Evolutionary conservation across 768 basidiomycete genomes (phyloP), one percentile per base, ranked within the genome.

Genomic region (Tricholoma saponaceum): DNA sequence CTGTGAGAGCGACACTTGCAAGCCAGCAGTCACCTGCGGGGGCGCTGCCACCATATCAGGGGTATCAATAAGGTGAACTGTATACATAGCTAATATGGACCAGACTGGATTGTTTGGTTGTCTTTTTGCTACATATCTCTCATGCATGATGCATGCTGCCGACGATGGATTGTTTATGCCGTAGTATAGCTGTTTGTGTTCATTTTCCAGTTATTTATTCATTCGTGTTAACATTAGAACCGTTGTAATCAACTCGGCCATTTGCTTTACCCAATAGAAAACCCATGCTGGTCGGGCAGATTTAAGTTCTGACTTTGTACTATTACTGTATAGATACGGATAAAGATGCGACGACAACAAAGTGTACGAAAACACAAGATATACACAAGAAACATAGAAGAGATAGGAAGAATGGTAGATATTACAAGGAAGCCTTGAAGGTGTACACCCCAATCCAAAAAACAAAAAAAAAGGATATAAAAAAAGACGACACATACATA

Each of bases 1-100:
- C 87, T 10, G 89, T 93, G 33, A 79, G 89, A 16, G 86, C 87
- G 7, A 77, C 79, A 4, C 70, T 89, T 56, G 74, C 70, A 39
- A 70, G 69, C 28, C 70, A 55, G 59, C 67, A 72, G 14, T 66
- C 72, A 18, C 66, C 72, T 26, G 66, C 75, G 7, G 35, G 44
- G 13, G 35, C 50, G 7, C 55, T 61, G 37, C 78, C 81, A 8
- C 83, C 83, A 13, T 84, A 83, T 64, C 67, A 77, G 50, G 80
- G 76, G 58, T 83, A 82, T 67, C 76, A 75, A 63, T 83, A 70
- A 60, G 5, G 8, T 28, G 52, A 18, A 54, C 32, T 41, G 13
- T 18, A 3, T 25, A 25, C 30, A 30, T 30, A 30, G n/a, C n/a
- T 32, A 32, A 32, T 32, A 32, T 10, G 30, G 30, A 32, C 30